Conservation (phyloP, 2,329 filamentous ascomycete genomes). For the Hymenotorrendiella dingleyae region DNA sequence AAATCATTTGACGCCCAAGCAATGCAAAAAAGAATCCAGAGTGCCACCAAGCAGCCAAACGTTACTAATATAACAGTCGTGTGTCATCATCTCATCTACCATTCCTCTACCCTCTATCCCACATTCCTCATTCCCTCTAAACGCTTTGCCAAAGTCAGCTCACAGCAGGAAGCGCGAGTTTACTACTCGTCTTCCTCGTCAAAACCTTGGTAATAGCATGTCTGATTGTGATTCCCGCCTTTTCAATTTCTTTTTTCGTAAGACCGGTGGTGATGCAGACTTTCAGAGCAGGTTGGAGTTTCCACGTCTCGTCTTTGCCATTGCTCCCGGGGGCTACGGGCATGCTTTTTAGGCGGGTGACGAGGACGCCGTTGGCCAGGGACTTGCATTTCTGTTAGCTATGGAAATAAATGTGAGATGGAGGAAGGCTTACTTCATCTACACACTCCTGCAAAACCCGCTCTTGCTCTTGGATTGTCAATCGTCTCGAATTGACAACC, state of each 20-base stretch:
- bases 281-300: slow-evolving; percentile 76
- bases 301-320: slow-evolving; percentile 63
- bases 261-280: slow-evolving; percentile 84
- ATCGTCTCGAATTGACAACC: slow-evolving; percentile 62
- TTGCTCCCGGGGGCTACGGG: slow-evolving; percentile 59
- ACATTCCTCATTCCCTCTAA: no score
- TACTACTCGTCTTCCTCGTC: slow-evolving; percentile 52
- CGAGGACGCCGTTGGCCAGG: slow-evolving; percentile 80
- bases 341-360: slow-evolving; percentile 78
- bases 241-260: slow-evolving; percentile 92
- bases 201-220: slow-evolving; percentile 94
- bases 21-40: no score
- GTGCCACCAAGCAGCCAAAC: no score
- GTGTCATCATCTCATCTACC: no score
- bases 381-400: slow-evolving; percentile 44
- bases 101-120: no score
- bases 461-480: slow-evolving; percentile 74
- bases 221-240: slow-evolving; percentile 78
- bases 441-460: slow-evolving; percentile 81
- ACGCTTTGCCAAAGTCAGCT: no score
- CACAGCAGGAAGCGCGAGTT: slow-evolving; percentile 31
- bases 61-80: no score
- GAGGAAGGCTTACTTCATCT: slow-evolving; percentile 68
- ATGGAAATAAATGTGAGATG: neutral
- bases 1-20: no score